phyloP scores from a whole-genome alignment of 2,329 filamentous ascomycete species.

The Aspergillus aculeatinus region DNA sequence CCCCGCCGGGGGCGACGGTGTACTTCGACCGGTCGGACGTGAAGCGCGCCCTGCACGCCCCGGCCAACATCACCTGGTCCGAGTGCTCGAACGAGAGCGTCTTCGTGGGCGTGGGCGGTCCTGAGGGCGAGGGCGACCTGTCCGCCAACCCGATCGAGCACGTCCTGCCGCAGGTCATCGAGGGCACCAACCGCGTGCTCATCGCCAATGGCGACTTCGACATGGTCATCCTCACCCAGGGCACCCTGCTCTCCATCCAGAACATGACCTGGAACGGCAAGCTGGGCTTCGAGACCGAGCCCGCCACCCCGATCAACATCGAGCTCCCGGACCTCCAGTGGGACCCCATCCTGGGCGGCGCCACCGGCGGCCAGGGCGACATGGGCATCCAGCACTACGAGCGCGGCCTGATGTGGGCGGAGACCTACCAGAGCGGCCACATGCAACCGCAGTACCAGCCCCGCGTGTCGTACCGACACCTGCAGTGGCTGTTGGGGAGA shows the following conservation, averaged over 20 bases:
- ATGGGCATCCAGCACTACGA: slow-evolving; percentile 73
- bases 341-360: slow-evolving; percentile 48
- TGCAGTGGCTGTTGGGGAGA: slow-evolving; percentile 45
- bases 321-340: slow-evolving; percentile 57
- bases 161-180: slow-evolving; percentile 43
- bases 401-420: slow-evolving; percentile 70
- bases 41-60: slow-evolving; percentile 65
- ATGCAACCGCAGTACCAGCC: slow-evolving; percentile 65
- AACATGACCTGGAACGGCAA: slow-evolving; percentile 79
- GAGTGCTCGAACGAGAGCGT: slow-evolving; percentile 42
- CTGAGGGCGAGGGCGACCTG: slow-evolving; percentile 39
- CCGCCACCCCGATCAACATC: slow-evolving; percentile 52
- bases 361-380: slow-evolving; percentile 61
- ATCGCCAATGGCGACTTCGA: slow-evolving; percentile 74
- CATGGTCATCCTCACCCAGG: slow-evolving; percentile 67
- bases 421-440: slow-evolving; percentile 38
- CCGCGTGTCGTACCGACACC: slow-evolving; percentile 65
- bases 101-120: slow-evolving; percentile 43
- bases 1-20: slow-evolving; percentile 60
- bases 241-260: slow-evolving; percentile 71
- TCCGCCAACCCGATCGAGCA: slow-evolving; percentile 55
- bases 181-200: slow-evolving; percentile 67
- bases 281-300: slow-evolving; percentile 67
- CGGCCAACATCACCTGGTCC: slow-evolving; percentile 35
- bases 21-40: slow-evolving; percentile 73